Base-by-base conservation (phyloP, 2,329 filamentous ascomycete species). In the Aspergillus carbonarius region DNA sequence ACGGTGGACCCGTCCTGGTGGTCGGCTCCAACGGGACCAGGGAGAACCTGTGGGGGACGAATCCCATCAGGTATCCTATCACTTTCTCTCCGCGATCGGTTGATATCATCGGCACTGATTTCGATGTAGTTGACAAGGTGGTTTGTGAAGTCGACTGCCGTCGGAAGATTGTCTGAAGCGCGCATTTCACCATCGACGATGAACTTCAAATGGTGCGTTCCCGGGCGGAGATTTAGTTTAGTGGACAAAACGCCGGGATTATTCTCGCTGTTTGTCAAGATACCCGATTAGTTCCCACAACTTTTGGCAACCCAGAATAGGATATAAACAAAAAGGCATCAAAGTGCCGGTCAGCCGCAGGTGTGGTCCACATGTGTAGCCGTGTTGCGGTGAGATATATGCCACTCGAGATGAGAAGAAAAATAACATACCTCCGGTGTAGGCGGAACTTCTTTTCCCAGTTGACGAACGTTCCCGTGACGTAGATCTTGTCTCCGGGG, bases 41-140 rank as follows among this genome's bases (percentile, higher is more conserved):
- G 74, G 23, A 76, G 63, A 7, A 76, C 73, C 32, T 82, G 77
- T 12, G 80, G 76, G 12, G 78, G 75, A 12, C 79, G 79, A 6
- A 78, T 68, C 34, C 74, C 75, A 42, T 75, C 66, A 13, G 69
- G 67, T 15, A 74, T 63, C 18, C 69, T 73, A 48, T 74, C 72
- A 42, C 73, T 75, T 39, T 73, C 73, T 30, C 74, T 68, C 46
- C 73, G 68, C 42, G 69, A 60, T 39, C 72, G 70, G 48, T 67
- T 65, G 23, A 88, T 76, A 69, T 93, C 89, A 57, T 92, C 88
- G 35, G 91, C 86, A 68, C 85, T 91, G 62, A 98, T 90, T 79
- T 99, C 95, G 70, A 99, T 91, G 74, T 98, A 99, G 78, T 99
- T 99, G 76, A 99, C 93, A 17, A 99, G 82, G 72, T 96, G 96